These are phyloP conservation scores for Pseudopyricularia javanii DNA, from an alignment of 2,329 filamentous ascomycete species.

Conservation along the genomic window DNA sequence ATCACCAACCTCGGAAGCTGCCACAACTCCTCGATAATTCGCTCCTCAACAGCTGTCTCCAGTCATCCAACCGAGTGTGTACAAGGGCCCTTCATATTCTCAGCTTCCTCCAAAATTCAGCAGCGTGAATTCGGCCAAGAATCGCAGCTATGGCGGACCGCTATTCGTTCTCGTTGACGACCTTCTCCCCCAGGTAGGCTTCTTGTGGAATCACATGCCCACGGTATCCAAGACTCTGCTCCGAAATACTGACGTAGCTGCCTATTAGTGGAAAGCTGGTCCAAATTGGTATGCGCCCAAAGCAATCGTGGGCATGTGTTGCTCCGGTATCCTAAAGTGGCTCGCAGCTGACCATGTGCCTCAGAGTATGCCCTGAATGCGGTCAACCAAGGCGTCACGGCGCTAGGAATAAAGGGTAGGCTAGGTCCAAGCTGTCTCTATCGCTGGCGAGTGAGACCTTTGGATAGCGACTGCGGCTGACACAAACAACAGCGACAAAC, in stretches of 20 bases:
- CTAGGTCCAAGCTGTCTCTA: not conserved
- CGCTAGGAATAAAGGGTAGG: conserved; percentile 93
- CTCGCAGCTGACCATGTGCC: not conserved
- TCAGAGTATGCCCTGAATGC: conserved; percentile 97
- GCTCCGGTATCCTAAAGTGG: not conserved
- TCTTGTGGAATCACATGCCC: conserved; percentile 6
- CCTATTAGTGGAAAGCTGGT: conserved; percentile 86
- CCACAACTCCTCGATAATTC: too few species aligned
- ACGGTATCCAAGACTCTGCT: not conserved
- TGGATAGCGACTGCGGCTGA: not conserved
- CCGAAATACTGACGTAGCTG: not conserved
- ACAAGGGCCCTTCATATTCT: not conserved
- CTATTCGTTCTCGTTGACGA: conserved; percentile 98
- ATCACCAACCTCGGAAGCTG: too few species aligned
- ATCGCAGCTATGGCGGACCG: conserved; percentile 71
- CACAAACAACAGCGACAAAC: conserved; percentile 63
- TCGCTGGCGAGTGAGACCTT: not conserved
- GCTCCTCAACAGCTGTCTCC: not conserved
- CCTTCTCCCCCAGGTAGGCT: conserved; percentile 93
- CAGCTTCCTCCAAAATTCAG: not conserved
- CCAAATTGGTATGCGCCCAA: conserved; percentile 61
- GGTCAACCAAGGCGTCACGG: conserved; percentile 97
- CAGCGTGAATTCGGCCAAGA: not conserved
- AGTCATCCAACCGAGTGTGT: not conserved
- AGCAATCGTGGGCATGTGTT: not conserved